Percentiles rank a stretch among this genome's conserved stretches.
Evolutionary conservation across 768 basidiomycete species (phyloP).

Genomic region (Boletus speciosus): DNA sequence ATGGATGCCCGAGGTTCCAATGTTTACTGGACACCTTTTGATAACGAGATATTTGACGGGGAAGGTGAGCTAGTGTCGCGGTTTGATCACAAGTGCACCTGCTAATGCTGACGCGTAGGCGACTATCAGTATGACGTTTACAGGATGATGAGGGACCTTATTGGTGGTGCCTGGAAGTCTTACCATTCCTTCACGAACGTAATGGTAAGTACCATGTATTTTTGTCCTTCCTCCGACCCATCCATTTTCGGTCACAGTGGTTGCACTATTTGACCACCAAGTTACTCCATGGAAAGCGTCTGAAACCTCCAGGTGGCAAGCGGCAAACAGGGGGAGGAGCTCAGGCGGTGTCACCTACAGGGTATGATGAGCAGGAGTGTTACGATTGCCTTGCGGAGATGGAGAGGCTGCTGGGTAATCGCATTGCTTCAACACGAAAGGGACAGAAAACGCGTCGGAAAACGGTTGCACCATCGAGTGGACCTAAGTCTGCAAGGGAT

Average conservation of each 20-base stretch:
- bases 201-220: slow-evolving; percentile 54
- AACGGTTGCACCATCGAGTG: slow-evolving; percentile 21
- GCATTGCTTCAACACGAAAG: slow-evolving; percentile 39
- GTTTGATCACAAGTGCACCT: background rate
- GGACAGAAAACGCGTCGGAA: slow-evolving; percentile 35
- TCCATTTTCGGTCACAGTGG: slow-evolving; percentile 60
- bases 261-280: slow-evolving; percentile 79
- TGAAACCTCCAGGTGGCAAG: slow-evolving; percentile 53
- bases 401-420: slow-evolving; percentile 52
- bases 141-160: slow-evolving; percentile 73
- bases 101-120: slow-evolving; percentile 41
- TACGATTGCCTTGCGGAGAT: slow-evolving; percentile 67
- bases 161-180: slow-evolving; percentile 62
- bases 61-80: slow-evolving; percentile 55
- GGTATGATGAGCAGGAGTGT: slow-evolving; percentile 64
- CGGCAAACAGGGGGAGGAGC: slow-evolving; percentile 25
- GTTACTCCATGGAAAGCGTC: slow-evolving; percentile 64
- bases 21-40: slow-evolving; percentile 75
- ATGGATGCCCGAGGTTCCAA: slow-evolving; percentile 44
- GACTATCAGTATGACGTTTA: slow-evolving; percentile 96
- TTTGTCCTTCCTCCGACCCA: slow-evolving; percentile 3
- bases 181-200: slow-evolving; percentile 86
- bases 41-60: slow-evolving; percentile 88
- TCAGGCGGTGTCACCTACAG: slow-evolving; percentile 21
- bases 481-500: slow-evolving; percentile 48